Base-by-base conservation (phyloP, 306 rosid genomes). In the Dryas octopetala region DNA sequence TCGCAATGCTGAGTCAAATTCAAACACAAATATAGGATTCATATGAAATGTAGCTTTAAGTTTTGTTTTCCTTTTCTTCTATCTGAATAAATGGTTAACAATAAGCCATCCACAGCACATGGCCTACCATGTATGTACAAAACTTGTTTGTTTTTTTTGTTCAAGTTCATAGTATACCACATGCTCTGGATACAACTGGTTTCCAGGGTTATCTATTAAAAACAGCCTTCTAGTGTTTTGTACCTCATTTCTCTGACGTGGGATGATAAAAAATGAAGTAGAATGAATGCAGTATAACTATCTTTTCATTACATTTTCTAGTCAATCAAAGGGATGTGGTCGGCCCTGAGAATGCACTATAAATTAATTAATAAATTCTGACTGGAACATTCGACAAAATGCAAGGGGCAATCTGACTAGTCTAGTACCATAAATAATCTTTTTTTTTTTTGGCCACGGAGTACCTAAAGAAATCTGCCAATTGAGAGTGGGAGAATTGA, bases 151-250 rank as follows among this genome's bases (percentile, higher is more conserved):
- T 0, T 6, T 15, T 15, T 61, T 62, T 28, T 6, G 9, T 61
- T 68, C 79, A 74, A 67, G 52, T 52, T 68, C 75, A 28, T 68
- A 28, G 75, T 10, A 45, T 66, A 57, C 7, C 65, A 61, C 54
- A 53, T 53, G 73, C 14, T 2, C 43, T 46, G 65, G 9, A 14
- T 62, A 5, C 58, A 16, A 26, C 6, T 62, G 0, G 1, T 41
- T 66, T 46, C 61, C 68, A 5, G 19, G 45, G 43, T 17, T 8
- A 45, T 19, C 41, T 51, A 3, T 68, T 11, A 17, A 40, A 13
- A 16, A 32, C 38, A 71, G n/a, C 43, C 44, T 57, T 45, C 55
- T 59, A 26, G 19, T 40, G 9, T 55, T 45, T 65, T 17, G 58
- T 57, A 14, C 61, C 16, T 67, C 54, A 48, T 46, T 16, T 76